Base-by-base conservation (phyloP, 179 eudicot genomes). In the Drosera spatulata region DNA sequence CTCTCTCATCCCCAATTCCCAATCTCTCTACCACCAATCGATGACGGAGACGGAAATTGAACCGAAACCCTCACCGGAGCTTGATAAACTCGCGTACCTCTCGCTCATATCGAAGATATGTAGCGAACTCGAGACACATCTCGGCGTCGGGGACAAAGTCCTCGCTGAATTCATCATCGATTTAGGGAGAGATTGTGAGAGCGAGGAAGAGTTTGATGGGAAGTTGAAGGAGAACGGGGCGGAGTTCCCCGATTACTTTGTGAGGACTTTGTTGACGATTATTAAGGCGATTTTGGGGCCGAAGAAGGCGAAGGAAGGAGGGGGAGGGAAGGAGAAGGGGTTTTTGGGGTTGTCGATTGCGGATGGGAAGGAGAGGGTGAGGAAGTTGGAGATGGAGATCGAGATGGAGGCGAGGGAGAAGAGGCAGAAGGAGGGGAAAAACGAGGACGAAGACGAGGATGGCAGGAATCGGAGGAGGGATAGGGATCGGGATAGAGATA, bases 231-330 rank as follows among this genome's bases (percentile, higher is more conserved):
- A 69, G 38, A 77, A 81, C 13, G 96, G 95, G 2, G 93, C 93
- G 0, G 99, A 89, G 39, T 60, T 93, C 71, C 99, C 96, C 3
- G 96, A 89, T 77, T 93, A 93, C 22, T 86, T 93, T 56, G 88
- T 86, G 0, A 70, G 75, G 2, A 82, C 99, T 2, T 66, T 93
- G 40, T 65, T 86, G 1, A 89, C 83, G 0, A 78, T 89, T 13
- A 93, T 93, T 53, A 95, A 89, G 56, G 95, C 99, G 0, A 86
- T 93, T 71, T 63, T 89, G 61, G 96, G 96, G 3, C 96, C 75
- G 2, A 71, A 49, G 61, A 44, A 10, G 45, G 71, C 44, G 55
- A 67, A 56, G 10, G 69, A 42, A 8, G 66, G 14, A 6, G 51
- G 14, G 13, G 70, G 52, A 15, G 77, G 54, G 41, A 63, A 67